Conservation (phyloP, 2,329 filamentous ascomycete species). For the Fusarium palustre region DNA sequence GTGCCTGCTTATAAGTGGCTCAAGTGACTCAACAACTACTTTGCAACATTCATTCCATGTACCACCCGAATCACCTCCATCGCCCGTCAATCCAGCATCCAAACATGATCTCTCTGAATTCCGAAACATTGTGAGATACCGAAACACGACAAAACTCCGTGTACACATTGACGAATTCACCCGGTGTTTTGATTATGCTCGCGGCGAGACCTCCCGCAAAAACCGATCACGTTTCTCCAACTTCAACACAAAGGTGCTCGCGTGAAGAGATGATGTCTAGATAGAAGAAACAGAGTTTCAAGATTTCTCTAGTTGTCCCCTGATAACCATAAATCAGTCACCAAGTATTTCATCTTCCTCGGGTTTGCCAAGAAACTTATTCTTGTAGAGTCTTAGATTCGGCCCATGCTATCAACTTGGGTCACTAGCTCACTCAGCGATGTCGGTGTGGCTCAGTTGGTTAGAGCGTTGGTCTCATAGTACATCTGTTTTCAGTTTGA, state of each 20-base stretch:
- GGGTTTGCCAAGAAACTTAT: not conserved
- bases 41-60: not conserved
- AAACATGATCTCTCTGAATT: not conserved
- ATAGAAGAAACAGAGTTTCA: not conserved
- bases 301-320: not conserved
- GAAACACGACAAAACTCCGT: conserved; percentile 37
- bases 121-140: conserved; percentile 15
- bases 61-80: conserved; percentile 25
- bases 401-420: conserved; percentile 14
- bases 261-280: conserved; percentile 2
- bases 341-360: not conserved
- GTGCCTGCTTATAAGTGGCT: not conserved
- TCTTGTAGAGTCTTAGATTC: not conserved
- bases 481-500: too few relatives aligned
- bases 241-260: conserved; percentile 3
- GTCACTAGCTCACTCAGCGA: not conserved
- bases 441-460: conserved; percentile 48
- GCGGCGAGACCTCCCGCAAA: conserved; percentile 28
- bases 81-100: not conserved
- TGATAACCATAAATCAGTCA: not conserved
- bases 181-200: conserved; percentile 19
- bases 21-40: conserved; percentile 6
- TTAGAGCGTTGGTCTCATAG: conserved; percentile 49
- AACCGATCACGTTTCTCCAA: conserved; percentile 40
- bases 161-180: conserved; percentile 21